Conservation (phyloP, 495 filamentous ascomycete species). For the Peziza echinospora region DNA sequence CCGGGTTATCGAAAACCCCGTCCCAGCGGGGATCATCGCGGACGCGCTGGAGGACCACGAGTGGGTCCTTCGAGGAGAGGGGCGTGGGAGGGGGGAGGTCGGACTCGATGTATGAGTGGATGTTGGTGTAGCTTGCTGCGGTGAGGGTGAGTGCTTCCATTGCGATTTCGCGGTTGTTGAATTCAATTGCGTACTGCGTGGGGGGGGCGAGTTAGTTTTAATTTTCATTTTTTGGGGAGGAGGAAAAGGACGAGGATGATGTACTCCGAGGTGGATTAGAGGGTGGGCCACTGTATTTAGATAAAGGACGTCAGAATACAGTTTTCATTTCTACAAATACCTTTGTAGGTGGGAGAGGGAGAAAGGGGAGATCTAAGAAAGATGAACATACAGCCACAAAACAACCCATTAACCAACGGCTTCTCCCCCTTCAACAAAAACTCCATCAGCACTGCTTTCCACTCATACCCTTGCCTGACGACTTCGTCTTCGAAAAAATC, state of each 20-base stretch:
- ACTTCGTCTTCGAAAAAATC: conserved; percentile 85
- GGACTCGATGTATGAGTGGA: conserved; percentile 53
- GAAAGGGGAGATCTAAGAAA: not conserved
- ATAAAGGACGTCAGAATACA: not conserved
- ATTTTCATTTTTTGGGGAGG: too few species aligned
- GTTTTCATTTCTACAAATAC: not conserved
- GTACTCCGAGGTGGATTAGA: conserved; percentile 54
- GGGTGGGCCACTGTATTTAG: conserved; percentile 50
- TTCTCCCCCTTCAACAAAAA: conserved; percentile 55
- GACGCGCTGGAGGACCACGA: not conserved
- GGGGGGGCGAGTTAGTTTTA: too few species aligned
- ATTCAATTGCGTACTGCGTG: conserved; percentile 58
- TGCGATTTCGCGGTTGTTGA: conserved; percentile 53
- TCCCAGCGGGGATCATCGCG: not conserved
- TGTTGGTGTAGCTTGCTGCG: conserved; percentile 41
- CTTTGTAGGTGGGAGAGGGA: too few species aligned
- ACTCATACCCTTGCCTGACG: conserved; percentile 51
- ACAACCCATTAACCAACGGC: conserved; percentile 57
- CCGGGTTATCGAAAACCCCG: not conserved
- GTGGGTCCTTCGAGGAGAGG: conserved; percentile 2
- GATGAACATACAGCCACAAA: conserved; percentile 46
- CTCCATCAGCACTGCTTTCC: conserved; percentile 53
- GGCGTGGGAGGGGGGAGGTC: conserved; percentile 1
- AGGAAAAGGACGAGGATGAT: conserved; percentile 1
- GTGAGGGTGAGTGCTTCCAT: conserved; percentile 60